Evolutionary conservation across 1,139 yeast genomes (phyloP), one percentile per base, ranked within the genome.

Genomic region (Magnusiomyces paraingens): DNA sequence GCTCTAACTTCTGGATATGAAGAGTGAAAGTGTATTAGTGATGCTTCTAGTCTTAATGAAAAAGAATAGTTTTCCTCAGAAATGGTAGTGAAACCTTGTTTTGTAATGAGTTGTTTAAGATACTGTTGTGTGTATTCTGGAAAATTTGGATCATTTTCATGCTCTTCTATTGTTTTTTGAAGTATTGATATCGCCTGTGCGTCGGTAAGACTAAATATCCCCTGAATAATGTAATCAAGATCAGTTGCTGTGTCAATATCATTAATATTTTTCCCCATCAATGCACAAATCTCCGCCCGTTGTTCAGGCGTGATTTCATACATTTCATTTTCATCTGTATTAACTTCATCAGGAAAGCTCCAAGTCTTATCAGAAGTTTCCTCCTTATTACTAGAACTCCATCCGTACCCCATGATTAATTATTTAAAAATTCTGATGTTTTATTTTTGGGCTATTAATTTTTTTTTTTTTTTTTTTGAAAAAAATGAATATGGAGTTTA

Each of bases 1-100:
- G 86, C 74, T 58, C 88, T 73, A 6, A 83, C 85, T 65, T 82
- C 86, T 2, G 83, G 80, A 64, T 83, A 83, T 2, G 83, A 82
- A 2, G 83, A 79, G 59, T 75, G 76, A 61, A 70, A 79, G 44
- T 74, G 72, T 48, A 73, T 67, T 49, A 79, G 59, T 29, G 70
- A 71, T 14, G 79, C 79, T 52, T 68, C 68, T 29, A 72, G 55
- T 57, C 65, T 70, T 46, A 72, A 64, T 39, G 56, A 22, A 48
- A 42, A 45, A 3, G 53, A 32, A 18, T 52, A 35, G 18, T 47
- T 47, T 22, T 46, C 49, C 12, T 36, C 42, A 36, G 49, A 46
- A 10, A 46, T 46, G 4, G 32, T 26, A 3, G 14, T 20, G 20
- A 36, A 18, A 4, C 66, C 65, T 21, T 59, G 52, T 17, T 46